phyloP scores from a whole-genome alignment of 148 eudicot species.

The Polygonum maritimum region DNA sequence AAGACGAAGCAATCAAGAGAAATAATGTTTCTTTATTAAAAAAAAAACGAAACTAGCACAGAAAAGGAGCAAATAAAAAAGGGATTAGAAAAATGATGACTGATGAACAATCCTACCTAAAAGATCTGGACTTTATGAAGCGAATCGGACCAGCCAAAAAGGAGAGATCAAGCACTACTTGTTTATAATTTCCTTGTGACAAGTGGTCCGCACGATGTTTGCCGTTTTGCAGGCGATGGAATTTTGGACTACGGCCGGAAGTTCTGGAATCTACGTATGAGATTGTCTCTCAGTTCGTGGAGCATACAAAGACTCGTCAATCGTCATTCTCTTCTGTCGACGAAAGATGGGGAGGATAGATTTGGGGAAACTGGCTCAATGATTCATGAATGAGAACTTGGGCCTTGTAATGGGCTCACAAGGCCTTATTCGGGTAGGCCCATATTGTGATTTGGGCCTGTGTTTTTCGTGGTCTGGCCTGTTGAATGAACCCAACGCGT shows the following conservation, averaged over 20 bases:
- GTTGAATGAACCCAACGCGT: too few relatives aligned
- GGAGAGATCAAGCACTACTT: background rate
- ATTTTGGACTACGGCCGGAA: background rate
- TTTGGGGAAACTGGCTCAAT: background rate
- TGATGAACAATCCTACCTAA: background rate
- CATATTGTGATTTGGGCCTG: background rate
- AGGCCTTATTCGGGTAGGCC: background rate
- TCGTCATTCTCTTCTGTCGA: background rate
- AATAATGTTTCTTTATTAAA: background rate
- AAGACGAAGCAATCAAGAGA: background rate
- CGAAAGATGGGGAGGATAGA: background rate
- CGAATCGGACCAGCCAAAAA: background rate
- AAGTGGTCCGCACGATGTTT: background rate
- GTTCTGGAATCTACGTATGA: background rate
- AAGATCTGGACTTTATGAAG: constrained; percentile 6
- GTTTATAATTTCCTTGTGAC: background rate
- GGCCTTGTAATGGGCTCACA: background rate
- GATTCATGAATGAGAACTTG: background rate
- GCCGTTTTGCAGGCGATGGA: background rate
- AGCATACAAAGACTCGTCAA: background rate
- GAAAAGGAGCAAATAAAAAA: background rate
- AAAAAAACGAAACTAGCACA: background rate
- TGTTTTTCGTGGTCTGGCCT: background rate
- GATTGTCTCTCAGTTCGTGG: background rate
- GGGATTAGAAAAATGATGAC: background rate